These are phyloP conservation scores for Pseudocercospora fuligena DNA, from an alignment of 2,329 filamentous ascomycete species.

Conservation along the genomic window DNA sequence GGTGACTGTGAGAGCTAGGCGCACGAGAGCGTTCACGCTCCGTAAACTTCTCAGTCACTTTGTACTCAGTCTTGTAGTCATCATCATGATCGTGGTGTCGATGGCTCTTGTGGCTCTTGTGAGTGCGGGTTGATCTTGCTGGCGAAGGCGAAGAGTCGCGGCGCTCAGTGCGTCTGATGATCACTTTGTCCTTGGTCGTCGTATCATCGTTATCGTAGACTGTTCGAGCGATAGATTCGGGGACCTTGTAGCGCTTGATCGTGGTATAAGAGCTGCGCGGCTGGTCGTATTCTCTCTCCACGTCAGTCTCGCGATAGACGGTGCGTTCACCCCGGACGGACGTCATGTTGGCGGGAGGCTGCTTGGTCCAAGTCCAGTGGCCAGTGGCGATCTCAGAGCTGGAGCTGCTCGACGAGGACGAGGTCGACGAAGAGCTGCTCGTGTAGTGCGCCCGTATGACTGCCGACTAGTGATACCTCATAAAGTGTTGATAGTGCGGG, in stretches of 20 bases:
- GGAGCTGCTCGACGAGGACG: conserved; percentile 7
- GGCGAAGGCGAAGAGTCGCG: conserved; percentile 27
- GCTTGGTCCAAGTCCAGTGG: conserved; percentile 4
- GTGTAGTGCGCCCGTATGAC: background rate
- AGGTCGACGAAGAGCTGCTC: conserved; percentile 8
- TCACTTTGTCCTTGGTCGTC: conserved; percentile 52
- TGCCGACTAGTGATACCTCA: background rate
- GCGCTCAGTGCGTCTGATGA: conserved; percentile 43
- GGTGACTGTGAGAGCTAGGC: conserved; percentile 18
- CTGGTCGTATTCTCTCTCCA: conserved; percentile 51
- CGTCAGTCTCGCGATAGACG: conserved; percentile 51
- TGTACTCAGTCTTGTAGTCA: conserved; percentile 33
- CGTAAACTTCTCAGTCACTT: conserved; percentile 31
- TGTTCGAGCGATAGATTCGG: conserved; percentile 49
- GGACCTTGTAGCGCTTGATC: conserved; percentile 65
- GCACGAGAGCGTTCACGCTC: conserved; percentile 26
- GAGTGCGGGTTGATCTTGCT: conserved; percentile 20
- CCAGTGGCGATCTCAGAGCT: background rate
- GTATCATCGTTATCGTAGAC: conserved; percentile 40
- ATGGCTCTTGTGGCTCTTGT: conserved; percentile 19
- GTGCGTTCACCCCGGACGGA: conserved; percentile 44
- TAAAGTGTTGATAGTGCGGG: background rate
- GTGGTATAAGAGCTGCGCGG: conserved; percentile 56
- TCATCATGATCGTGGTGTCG: conserved; percentile 26
- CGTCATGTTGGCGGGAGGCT: conserved; percentile 28